These are phyloP conservation scores for Nakazawaea molendinolei DNA, from an alignment of 805 yeast genomes.

Conservation along the genomic window DNA sequence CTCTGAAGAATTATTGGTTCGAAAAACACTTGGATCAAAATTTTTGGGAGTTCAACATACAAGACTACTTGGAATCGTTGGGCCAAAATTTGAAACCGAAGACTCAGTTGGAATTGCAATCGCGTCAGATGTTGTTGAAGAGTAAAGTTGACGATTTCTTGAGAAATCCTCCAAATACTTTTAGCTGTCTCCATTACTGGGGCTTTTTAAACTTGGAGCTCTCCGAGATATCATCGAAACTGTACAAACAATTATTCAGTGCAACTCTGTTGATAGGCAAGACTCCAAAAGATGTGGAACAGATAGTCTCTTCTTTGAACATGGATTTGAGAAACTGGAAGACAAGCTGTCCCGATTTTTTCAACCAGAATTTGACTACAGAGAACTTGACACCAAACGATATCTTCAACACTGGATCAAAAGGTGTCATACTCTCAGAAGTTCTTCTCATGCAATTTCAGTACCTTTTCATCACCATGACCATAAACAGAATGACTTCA, in stretches of 20 bases:
- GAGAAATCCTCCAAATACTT: not conserved
- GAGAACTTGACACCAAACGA: not conserved
- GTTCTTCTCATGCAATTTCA: constrained; percentile 17
- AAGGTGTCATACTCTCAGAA: not conserved
- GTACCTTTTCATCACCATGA: constrained; percentile 22
- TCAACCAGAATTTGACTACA: no score
- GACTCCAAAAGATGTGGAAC: constrained; percentile 14
- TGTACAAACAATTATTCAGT: constrained; percentile 21
- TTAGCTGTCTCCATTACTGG: not conserved
- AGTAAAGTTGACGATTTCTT: not conserved
- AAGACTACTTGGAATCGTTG: constrained; percentile 19
- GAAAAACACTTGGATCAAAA: not conserved
- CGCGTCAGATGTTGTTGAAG: no score
- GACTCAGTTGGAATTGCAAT: no score
- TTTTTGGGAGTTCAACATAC: not conserved
- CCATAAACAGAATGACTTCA: constrained; percentile 20
- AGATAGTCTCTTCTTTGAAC: constrained; percentile 14
- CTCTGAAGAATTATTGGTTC: constrained; percentile 3
- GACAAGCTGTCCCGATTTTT: constrained; percentile 18
- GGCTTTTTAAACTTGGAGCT: no score
- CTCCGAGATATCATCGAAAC: constrained; percentile 20
- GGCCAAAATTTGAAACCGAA: no score
- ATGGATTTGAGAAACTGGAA: constrained; percentile 24
- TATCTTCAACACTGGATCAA: not conserved
- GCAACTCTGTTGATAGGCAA: constrained; percentile 20